A percentile compares a stretch with the other conserved stretches of the same genome.
phyloP scores from a whole-genome alignment of 208 protist species.

The Wallacemonas sp. region DNA sequence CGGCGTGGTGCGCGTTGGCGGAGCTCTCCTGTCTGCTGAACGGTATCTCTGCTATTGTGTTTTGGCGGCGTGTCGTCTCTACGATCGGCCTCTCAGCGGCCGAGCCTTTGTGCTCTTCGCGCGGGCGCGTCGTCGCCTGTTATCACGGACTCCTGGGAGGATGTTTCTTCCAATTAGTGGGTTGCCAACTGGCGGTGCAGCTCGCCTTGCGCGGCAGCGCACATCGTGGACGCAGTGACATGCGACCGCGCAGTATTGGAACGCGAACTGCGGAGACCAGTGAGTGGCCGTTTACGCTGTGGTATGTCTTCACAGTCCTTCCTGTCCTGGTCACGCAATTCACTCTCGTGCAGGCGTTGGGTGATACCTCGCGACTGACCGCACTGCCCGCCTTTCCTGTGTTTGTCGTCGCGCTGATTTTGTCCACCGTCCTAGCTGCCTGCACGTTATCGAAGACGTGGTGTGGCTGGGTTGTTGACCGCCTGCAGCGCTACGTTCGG shows the following conservation, averaged over 20 bases:
- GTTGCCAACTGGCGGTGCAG: constrained; percentile 11
- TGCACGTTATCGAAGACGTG: neutral
- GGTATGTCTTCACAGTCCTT: neutral
- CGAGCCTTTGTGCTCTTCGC: too few species aligned
- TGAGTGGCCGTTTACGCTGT: constrained; percentile 4
- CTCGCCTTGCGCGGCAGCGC: neutral
- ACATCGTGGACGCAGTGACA: neutral
- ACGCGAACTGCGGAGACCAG: neutral
- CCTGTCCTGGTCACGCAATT: constrained; percentile 7
- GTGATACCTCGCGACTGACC: neutral
- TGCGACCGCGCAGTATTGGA: neutral
- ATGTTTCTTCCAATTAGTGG: constrained; percentile 9
- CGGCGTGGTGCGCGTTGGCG: neutral
- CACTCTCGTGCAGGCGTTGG: neutral
- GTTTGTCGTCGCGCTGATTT: neutral
- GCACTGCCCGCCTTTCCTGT: neutral
- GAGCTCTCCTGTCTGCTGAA: neutral
- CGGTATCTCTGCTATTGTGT: neutral
- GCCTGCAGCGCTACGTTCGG: constrained; percentile 11
- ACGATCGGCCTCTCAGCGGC: neutral
- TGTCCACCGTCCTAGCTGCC: neutral
- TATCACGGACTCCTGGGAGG: constrained; percentile 4
- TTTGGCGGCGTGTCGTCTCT: neutral
- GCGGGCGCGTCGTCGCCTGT: neutral
- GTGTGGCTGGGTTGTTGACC: constrained; percentile 14